Percentiles rank a stretch among this genome's conserved stretches.
phyloP scores from a whole-genome alignment of 257 asterid species.

The Fraxinus anomala region DNA sequence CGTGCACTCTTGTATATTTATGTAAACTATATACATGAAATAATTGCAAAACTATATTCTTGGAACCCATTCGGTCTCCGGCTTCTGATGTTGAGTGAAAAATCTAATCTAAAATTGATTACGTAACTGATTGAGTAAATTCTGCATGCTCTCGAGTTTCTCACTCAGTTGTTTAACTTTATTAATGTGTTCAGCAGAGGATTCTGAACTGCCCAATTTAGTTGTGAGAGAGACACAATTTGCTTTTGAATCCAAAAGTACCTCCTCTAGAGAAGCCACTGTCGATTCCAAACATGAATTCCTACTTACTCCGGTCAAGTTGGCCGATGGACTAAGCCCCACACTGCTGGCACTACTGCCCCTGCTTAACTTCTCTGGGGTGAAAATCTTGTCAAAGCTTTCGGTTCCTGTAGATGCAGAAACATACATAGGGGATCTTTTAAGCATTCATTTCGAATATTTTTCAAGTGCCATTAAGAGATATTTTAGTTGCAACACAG shows the following conservation, averaged over 20 bases:
- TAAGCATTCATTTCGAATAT: not conserved
- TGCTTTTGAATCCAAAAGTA: constrained; percentile 59
- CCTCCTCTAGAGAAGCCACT: constrained; percentile 73
- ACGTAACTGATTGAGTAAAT: constrained; percentile 58
- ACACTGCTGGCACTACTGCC: constrained; percentile 38
- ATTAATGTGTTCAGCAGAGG: constrained; percentile 44
- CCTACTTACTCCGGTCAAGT: constrained; percentile 31
- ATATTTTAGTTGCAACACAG: not conserved
- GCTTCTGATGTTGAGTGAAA: constrained; percentile 1
- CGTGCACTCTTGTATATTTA: constrained; percentile 18
- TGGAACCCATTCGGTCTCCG: constrained; percentile 21
- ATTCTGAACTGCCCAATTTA: constrained; percentile 43
- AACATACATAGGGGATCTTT: constrained; percentile 19
- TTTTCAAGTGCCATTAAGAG: not conserved
- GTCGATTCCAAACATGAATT: constrained; percentile 51
- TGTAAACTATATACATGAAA: constrained; percentile 41
- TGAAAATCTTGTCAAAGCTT: constrained; percentile 68
- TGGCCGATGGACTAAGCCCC: constrained; percentile 39
- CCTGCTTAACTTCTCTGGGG: constrained; percentile 59
- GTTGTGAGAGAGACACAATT: constrained; percentile 69
- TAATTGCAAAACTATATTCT: constrained; percentile 29
- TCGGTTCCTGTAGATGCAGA: constrained; percentile 59
- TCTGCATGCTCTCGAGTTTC: constrained; percentile 84
- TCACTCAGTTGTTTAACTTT: constrained; percentile 60
- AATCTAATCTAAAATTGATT: constrained; percentile 42